Evolutionary conservation across 306 rosid genomes (phyloP).

Genomic region (Fragaria nilgerrensis): DNA sequence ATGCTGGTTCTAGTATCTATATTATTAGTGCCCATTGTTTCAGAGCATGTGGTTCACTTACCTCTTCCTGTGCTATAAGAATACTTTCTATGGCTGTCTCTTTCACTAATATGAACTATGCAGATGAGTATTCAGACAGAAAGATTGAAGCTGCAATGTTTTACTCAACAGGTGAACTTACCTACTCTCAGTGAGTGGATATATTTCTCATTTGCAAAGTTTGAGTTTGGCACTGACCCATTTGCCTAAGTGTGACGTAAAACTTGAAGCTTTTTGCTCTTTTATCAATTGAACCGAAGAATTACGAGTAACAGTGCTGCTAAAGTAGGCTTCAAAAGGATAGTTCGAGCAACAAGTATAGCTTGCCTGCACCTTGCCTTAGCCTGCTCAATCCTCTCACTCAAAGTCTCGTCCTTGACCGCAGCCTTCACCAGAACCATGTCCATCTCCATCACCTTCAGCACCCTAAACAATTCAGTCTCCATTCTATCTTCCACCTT

Average conservation of each 20-base stretch:
- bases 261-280: not conserved
- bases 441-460: slow-evolving; percentile 89
- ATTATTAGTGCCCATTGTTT: not conserved
- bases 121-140: not conserved
- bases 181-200: not conserved
- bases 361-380: slow-evolving; percentile 97
- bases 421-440: slow-evolving; percentile 87
- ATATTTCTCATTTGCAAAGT: not conserved
- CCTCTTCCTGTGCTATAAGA: not conserved
- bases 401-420: slow-evolving; percentile 70
- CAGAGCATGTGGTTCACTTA: not conserved
- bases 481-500: slow-evolving; percentile 92
- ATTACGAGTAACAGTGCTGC: not conserved
- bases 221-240: not conserved
- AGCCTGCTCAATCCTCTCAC: slow-evolving; percentile 77
- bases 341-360: slow-evolving; percentile 65
- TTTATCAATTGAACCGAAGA: not conserved
- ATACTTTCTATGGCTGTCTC: not conserved
- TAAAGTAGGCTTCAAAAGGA: slow-evolving; percentile 43
- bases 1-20: slow-evolving; percentile 2
- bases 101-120: not conserved
- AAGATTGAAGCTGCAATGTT: not conserved
- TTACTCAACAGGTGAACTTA: not conserved
- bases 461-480: slow-evolving; percentile 65
- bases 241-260: not conserved